Evolutionary conservation across 1,284 basidiomycete genomes (phyloP), one percentile per base, ranked within the genome.

Genomic region (Ceratorhiza oryzae-sativae): DNA sequence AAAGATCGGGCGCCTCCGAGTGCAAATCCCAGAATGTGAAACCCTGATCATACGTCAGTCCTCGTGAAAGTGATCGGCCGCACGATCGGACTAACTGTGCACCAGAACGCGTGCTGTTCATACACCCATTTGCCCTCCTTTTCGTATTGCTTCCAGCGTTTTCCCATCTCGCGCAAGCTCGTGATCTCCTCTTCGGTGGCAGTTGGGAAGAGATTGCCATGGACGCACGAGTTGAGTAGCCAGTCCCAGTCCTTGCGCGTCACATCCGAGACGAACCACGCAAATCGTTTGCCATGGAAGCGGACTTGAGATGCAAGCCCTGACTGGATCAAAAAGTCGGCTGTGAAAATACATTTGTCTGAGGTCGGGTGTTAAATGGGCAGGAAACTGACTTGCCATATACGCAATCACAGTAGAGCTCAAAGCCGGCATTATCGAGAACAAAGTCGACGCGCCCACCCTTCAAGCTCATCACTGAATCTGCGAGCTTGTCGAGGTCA

Each of bases 181-280:
- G 93, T 91, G 72, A 93, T 82, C 80, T 98, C 94, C 51, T 85
- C 85, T 51, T 96, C 93, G 15, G 85, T 84, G 13, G 88, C 90
- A 67, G 91, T 88, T 3, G 91, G 88, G 86, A 97, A 97, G 63
- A 97, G 85, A 76, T 94, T 89, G 6, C 95, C 92, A 79, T 95
- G 93, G 56, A 91, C 88, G 87, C 93, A 92, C 36, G 87, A 88
- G 81, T 95, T 95, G 75, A 93, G 81, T 55, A 95, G 84, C 96
- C 97, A 99, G 75, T 94, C 87, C 94, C 95, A 98, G 79, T 98
- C 97, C 81, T 95, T 93, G 80, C 87, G 91, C 48, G 96, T 98
- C 30, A 98, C 97, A 79, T 98, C 97, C n/a, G 92, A 95, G 61
- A 96, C 94, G 80, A 97, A 96, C 94, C 94, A 95, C 8, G 93